phyloP scores from a whole-genome alignment of 75 land plant genomes.

The Cunninghamia lanceolata region DNA sequence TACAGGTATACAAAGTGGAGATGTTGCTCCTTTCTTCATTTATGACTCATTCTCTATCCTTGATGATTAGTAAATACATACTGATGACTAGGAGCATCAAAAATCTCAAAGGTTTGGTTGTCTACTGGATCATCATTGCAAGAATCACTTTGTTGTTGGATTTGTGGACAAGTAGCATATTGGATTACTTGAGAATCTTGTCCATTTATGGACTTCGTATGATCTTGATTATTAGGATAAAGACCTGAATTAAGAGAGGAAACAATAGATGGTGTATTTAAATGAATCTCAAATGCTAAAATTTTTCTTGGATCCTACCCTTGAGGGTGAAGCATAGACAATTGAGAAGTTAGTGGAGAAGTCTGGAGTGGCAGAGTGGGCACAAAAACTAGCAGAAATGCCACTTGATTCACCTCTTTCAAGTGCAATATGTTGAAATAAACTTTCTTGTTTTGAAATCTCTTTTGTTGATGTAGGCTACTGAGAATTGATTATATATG shows the following conservation, averaged over 20 bases:
- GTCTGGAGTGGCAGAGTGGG: background rate
- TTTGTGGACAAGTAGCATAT: background rate
- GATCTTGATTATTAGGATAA: too few species aligned
- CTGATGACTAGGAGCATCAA: background rate
- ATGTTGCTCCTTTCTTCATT: slow-evolving; percentile 3
- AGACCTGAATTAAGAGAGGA: too few species aligned
- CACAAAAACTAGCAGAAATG: background rate
- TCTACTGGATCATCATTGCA: background rate
- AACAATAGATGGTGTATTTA: background rate
- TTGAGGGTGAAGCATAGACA: background rate
- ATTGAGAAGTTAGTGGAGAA: background rate
- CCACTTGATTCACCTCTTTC: background rate
- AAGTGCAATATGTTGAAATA: background rate
- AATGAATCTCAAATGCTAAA: background rate
- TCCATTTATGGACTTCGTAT: too few species aligned
- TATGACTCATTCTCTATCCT: background rate
- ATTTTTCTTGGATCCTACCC: background rate
- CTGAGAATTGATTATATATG: too few species aligned
- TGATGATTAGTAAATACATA: background rate
- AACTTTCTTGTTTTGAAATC: background rate
- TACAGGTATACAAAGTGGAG: slow-evolving; percentile 3
- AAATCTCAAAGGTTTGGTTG: background rate
- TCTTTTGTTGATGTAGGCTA: background rate
- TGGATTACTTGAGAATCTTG: background rate
- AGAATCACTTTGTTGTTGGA: background rate